Percentiles rank a stretch among this genome's conserved stretches.
These are phyloP conservation scores for Carallia pectinifolia DNA, from an alignment of 345 rosid genomes.

Conservation along the genomic window DNA sequence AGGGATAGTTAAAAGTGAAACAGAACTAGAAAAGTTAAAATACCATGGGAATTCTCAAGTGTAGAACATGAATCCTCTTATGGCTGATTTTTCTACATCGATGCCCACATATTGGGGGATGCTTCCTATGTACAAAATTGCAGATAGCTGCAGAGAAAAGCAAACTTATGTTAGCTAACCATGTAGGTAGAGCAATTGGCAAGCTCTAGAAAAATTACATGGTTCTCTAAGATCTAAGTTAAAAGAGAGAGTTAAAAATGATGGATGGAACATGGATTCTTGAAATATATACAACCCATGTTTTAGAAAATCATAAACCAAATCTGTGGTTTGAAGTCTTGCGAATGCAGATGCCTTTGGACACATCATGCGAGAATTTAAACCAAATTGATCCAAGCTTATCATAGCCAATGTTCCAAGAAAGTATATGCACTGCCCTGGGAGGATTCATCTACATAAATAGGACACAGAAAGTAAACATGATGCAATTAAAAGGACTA, in stretches of 20 bases:
- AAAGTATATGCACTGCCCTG: neutral
- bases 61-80: conserved; percentile 35
- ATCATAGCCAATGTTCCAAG: neutral
- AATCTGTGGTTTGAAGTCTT: neutral
- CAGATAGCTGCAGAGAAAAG: conserved; percentile 64
- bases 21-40: conserved; percentile 2
- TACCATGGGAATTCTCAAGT: neutral
- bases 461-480: neutral
- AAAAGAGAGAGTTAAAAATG: neutral
- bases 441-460: neutral
- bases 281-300: neutral
- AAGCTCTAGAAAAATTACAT: neutral
- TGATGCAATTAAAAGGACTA: neutral
- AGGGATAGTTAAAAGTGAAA: conserved; percentile 7
- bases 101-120: conserved; percentile 78
- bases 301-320: neutral
- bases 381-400: neutral
- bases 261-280: neutral
- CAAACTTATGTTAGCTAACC: conserved; percentile 16
- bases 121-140: conserved; percentile 65
- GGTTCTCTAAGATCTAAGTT: neutral
- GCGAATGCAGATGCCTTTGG: neutral
- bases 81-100: conserved; percentile 72
- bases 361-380: neutral
- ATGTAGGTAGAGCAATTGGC: conserved; percentile 9